Evolutionary conservation across 495 filamentous ascomycete species (phyloP).

Genomic region (Talaromyces nanjingensis): DNA sequence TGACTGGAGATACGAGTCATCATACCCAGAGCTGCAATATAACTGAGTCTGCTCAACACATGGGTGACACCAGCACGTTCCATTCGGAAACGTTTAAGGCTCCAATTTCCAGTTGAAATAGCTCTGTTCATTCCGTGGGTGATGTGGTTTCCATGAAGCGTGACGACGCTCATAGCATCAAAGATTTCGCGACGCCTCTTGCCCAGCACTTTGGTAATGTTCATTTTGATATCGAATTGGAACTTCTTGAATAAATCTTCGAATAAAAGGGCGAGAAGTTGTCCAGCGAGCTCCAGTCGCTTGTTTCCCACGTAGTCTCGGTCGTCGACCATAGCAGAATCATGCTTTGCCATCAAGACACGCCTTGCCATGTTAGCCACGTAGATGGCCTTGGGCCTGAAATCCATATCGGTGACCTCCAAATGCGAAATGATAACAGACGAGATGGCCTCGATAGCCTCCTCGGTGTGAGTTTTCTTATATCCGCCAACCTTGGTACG

Average conservation of each 20-base stretch:
- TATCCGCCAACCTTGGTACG: conserved; percentile 44
- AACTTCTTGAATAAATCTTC: conserved; percentile 97
- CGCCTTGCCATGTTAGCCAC: conserved; percentile 92
- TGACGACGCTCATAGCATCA: conserved; percentile 72
- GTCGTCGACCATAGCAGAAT: conserved; percentile 84
- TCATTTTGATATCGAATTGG: conserved; percentile 75
- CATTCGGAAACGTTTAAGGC: conserved; percentile 94
- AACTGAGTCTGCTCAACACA: conserved; percentile 89
- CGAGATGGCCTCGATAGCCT: conserved; percentile 85
- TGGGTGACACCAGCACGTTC: conserved; percentile 95
- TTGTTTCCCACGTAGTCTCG: conserved; percentile 98
- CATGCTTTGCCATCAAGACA: conserved; percentile 87
- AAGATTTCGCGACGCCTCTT: conserved; percentile 81
- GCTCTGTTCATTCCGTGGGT: conserved; percentile 87
- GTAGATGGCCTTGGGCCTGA: conserved; percentile 91
- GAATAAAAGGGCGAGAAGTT: conserved; percentile 90
- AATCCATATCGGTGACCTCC: conserved; percentile 80
- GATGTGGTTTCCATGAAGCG: conserved; percentile 70
- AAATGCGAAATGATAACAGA: conserved; percentile 91
- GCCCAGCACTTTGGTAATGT: conserved; percentile 87
- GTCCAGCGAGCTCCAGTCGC: conserved; percentile 85
- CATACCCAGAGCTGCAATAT: conserved; percentile 98
- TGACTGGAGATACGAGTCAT: conserved; percentile 98
- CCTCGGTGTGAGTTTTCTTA: conserved; percentile 68
- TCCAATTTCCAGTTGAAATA: conserved; percentile 97